These are phyloP conservation scores for Moringa oleifera DNA, from an alignment of 345 rosid species.

Conservation along the genomic window DNA sequence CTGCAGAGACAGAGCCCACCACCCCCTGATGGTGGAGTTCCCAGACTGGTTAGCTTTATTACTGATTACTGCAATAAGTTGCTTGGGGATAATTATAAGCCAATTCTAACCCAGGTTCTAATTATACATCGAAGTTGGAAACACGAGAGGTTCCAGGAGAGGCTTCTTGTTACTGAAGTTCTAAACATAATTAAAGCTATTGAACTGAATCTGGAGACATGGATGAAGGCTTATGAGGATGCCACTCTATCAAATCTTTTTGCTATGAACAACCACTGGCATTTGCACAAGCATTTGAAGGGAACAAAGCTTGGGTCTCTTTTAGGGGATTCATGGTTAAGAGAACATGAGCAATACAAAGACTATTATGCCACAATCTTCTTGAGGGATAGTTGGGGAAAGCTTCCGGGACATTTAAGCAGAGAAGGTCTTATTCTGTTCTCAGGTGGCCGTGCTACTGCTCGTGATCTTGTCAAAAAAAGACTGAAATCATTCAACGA, in stretches of 20 bases:
- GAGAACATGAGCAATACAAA: slow-evolving; percentile 80
- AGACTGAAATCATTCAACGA: slow-evolving; percentile 81
- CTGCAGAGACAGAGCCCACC: slow-evolving; percentile 78
- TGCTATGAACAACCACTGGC: slow-evolving; percentile 91
- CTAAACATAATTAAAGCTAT: slow-evolving; percentile 62
- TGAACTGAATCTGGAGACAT: slow-evolving; percentile 67
- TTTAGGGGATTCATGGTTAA: slow-evolving; percentile 76
- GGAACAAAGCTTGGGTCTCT: slow-evolving; percentile 83
- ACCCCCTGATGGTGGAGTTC: slow-evolving; percentile 78
- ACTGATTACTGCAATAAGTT: slow-evolving; percentile 87
- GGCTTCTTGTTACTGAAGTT: slow-evolving; percentile 62
- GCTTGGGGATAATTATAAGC: slow-evolving; percentile 77
- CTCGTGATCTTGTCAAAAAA: slow-evolving; percentile 98
- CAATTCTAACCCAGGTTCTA: slow-evolving; percentile 71
- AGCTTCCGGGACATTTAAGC: slow-evolving; percentile 85
- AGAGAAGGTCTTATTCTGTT: slow-evolving; percentile 91
- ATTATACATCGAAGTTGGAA: slow-evolving; percentile 94
- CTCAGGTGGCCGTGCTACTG: slow-evolving; percentile 98
- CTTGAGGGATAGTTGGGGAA: slow-evolving; percentile 87
- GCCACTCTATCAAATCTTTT: slow-evolving; percentile 53
- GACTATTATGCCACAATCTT: slow-evolving; percentile 59
- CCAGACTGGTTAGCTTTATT: slow-evolving; percentile 71
- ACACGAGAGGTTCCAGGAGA: slow-evolving; percentile 85
- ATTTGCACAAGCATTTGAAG: slow-evolving; percentile 75
- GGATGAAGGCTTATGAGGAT: slow-evolving; percentile 79